Percentiles rank a stretch among this genome's conserved stretches.
Conservation (phyloP, 768 basidiomycete species). For the Leccinum broughii region DNA sequence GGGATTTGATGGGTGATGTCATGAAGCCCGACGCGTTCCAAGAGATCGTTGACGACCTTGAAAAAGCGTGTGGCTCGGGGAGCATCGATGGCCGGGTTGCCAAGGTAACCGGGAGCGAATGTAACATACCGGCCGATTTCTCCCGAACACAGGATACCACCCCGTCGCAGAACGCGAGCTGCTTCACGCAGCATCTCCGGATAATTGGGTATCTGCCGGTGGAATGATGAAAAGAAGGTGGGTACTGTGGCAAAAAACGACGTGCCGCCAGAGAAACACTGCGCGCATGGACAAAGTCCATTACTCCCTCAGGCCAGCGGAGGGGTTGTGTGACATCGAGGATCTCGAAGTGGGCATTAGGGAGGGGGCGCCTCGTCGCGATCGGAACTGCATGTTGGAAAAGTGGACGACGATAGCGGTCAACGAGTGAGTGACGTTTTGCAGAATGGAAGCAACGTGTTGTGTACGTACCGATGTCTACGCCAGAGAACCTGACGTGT, state of each 20-base stretch:
- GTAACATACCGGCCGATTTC: constrained; percentile 54
- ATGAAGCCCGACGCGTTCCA: constrained; percentile 40
- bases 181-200: constrained; percentile 53
- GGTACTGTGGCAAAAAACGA: constrained; percentile 13
- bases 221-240: constrained; percentile 17
- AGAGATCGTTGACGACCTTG: constrained; percentile 40
- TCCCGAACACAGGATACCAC: constrained; percentile 68
- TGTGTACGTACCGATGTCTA: constrained; percentile 68
- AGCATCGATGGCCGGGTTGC: constrained; percentile 25
- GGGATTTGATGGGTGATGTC: constrained; percentile 42
- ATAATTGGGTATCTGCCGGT: constrained; percentile 55
- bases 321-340: constrained; percentile 56
- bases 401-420: constrained; percentile 1
- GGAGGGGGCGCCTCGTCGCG: constrained; percentile 57
- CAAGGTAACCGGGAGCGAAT: constrained; percentile 38
- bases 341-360: constrained; percentile 67
- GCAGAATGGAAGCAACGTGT: constrained; percentile 13
- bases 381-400: constrained; percentile 58
- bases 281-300: constrained; percentile 72
- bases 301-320: constrained; percentile 51
- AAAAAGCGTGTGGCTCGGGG: constrained; percentile 35
- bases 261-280: constrained; percentile 60
- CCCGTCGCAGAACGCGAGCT: constrained; percentile 62
- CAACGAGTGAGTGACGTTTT: constrained; percentile 14
- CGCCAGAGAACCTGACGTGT: constrained; percentile 61